Evolutionary conservation across 2,329 filamentous ascomycete genomes (phyloP), one percentile per base, ranked within the genome.

Genomic region (Pestalotiopsis sp.): DNA sequence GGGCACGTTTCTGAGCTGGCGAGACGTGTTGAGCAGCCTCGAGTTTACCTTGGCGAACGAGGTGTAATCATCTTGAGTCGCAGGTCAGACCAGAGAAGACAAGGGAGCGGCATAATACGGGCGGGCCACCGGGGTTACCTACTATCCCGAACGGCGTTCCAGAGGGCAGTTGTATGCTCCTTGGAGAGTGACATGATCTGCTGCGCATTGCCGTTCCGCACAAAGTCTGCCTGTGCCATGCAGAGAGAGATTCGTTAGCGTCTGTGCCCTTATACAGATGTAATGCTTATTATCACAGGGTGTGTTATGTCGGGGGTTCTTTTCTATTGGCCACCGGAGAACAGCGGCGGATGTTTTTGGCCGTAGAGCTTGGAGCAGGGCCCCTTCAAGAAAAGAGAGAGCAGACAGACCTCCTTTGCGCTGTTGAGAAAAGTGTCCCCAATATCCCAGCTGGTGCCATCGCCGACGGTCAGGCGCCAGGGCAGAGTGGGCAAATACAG

Each of bases 161-260:
- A 98, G 41, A 98, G 85, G 40, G 91, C 88, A 7, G 91, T 93
- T 14, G 93, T 96, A 78, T 97, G 91, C 60, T 93, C 90, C 78
- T 94, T 95, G 70, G 92, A 94, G 75, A 98, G 84, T 66, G 90
- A 91, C 93, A 97, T 97, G 76, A 97, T 95, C 70, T 92, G 91
- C 78, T 95, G 94, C 17, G 93, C 94, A 66, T 92, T 96, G 59
- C 94, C 94, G 73, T 96, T 95, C 65, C 95, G 89, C 65, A 97
- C 84, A 73, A 94, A 97, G 80, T 97, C 94, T 38, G 95, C 94
- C 85, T 89, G 27, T 36, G 25, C 61, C 65, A 25, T 49, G 13
- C 23, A 27, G 27, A 27, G 27, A 27, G 57, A 59, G 12, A n/a
- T n/a, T 27, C n/a, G 45, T 52, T n/a, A 52, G 45, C 45, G 45